Evolutionary conservation across 371 early-diverging fungal genomes (phyloP), one percentile per base, ranked within the genome.

Genomic region (Saksenaea oblongispora): DNA sequence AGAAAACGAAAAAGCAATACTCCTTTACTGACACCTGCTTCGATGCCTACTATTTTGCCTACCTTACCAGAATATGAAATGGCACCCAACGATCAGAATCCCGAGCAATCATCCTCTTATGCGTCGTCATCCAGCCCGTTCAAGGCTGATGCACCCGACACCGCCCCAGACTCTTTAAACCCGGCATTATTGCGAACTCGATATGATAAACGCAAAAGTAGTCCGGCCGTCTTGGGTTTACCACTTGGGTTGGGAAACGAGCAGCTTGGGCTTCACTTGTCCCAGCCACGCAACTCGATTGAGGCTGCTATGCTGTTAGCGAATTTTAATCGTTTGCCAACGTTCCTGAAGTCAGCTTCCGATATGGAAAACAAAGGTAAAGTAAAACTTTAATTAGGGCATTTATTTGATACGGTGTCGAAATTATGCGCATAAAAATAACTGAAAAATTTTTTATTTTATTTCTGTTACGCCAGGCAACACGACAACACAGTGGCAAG

Each of bases 221-320:
- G 80, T 55, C 80, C 80, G 26, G 80, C 80, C 24, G 74, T 76
- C n/a, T 56, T 79, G 14, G 79, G 77, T 27, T 62, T 77, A 35
- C 75, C 75, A 28, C 70, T 74, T 54, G 75, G 75, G 11, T 54
- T 73, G 24, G 68, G 64, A 24, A 69, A 72, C 60, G 70, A 71
- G 60, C 64, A 72, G 64, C 69, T 77, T 22, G 70, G 71, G 57
- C 22, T 69, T 27, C 75, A 71, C 54, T 61, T 75, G 35, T 75
- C 75, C 31, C 75, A 74, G 34, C 80, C 70, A 51, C 71, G 80
- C 56, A 80, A 76, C 56, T 80, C 80, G 17, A 80, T 80, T 62
- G 80, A 80, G 64, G 80, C 80, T 22, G 80, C 80, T 37, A 76
- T 80, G 80, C 34, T 80, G 18, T 60, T 80, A 42, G 80, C 76